These are phyloP conservation scores for Epichloe elymi DNA, from an alignment of 2,329 filamentous ascomycete species.

Conservation along the genomic window DNA sequence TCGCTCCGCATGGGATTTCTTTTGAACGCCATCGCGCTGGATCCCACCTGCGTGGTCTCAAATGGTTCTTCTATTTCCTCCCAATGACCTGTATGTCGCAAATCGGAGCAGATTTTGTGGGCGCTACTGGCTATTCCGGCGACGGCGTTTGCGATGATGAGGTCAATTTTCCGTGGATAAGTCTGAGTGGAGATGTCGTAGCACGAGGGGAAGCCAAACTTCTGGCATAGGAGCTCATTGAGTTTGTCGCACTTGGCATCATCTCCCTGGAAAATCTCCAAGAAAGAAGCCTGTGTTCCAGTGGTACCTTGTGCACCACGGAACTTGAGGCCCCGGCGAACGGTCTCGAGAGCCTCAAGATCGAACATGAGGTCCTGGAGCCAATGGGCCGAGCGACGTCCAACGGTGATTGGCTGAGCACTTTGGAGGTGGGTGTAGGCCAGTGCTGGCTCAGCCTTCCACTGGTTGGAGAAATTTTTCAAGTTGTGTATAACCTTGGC, in stretches of 20 bases:
- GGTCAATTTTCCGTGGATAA: slow-evolving; percentile 63
- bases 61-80: slow-evolving; percentile 84
- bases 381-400: slow-evolving; percentile 44
- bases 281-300: slow-evolving; percentile 66
- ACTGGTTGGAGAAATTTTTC: slow-evolving; percentile 55
- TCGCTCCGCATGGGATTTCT: slow-evolving; percentile 9
- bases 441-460: slow-evolving; percentile 57
- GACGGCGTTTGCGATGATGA: slow-evolving; percentile 69
- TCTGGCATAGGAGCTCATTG: slow-evolving; percentile 42
- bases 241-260: slow-evolving; percentile 36
- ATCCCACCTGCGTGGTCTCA: slow-evolving; percentile 66
- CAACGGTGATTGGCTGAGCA: slow-evolving; percentile 26
- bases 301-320: slow-evolving; percentile 58
- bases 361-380: slow-evolving; percentile 53
- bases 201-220: slow-evolving; percentile 36
- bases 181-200: slow-evolving; percentile 53
- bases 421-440: slow-evolving; percentile 65
- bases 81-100: slow-evolving; percentile 58
- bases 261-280: slow-evolving; percentile 32
- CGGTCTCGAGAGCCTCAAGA: slow-evolving; percentile 57
- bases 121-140: slow-evolving; percentile 67
- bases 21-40: slow-evolving; percentile 21
- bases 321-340: slow-evolving; percentile 56
- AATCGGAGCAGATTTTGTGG: slow-evolving; percentile 44
- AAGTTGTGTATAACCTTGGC: slow-evolving; percentile 69